Percentiles rank a stretch among this genome's conserved stretches.
These are phyloP conservation scores for Pleurotus salmoneostramineus DNA, from an alignment of 768 basidiomycete species.

Conservation along the genomic window DNA sequence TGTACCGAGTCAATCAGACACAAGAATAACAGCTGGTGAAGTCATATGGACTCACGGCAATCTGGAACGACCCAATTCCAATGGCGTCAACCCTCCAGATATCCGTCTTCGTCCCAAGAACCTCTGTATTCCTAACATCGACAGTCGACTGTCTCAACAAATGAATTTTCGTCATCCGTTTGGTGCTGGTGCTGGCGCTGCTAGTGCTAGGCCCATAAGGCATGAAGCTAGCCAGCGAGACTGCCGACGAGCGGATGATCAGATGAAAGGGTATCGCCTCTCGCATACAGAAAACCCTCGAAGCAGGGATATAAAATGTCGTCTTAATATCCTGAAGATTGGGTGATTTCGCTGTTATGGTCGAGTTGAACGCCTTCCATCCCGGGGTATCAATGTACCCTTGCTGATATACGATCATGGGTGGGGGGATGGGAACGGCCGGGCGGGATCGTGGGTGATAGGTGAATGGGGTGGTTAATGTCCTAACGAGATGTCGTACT, in stretches of 20 bases:
- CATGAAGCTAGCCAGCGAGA: slow-evolving; percentile 56
- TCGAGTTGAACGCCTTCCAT: slow-evolving; percentile 47
- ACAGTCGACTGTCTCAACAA: slow-evolving; percentile 66
- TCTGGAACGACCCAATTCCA: slow-evolving; percentile 59
- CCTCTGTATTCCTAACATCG: slow-evolving; percentile 54
- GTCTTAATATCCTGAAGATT: slow-evolving; percentile 32
- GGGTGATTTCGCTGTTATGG: slow-evolving; percentile 33
- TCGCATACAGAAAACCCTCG: slow-evolving; percentile 53
- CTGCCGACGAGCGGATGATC: slow-evolving; percentile 49
- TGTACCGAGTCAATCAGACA: not conserved
- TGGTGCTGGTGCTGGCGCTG: slow-evolving; percentile 16
- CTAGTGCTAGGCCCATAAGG: slow-evolving; percentile 49
- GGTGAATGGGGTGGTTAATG: slow-evolving; percentile 55
- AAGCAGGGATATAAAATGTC: slow-evolving; percentile 48
- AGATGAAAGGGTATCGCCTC: slow-evolving; percentile 68
- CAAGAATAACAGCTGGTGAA: not conserved
- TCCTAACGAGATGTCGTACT: slow-evolving; percentile 25
- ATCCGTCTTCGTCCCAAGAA: slow-evolving; percentile 57
- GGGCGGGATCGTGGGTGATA: slow-evolving; percentile 69
- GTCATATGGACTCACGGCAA: slow-evolving; percentile 36
- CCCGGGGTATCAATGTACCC: slow-evolving; percentile 43
- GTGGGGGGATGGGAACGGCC: slow-evolving; percentile 42
- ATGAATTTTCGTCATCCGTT: slow-evolving; percentile 48
- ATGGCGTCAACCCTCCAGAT: slow-evolving; percentile 68
- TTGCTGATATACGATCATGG: slow-evolving; percentile 27